Evolutionary conservation across 768 basidiomycete genomes (phyloP), one percentile per base, ranked within the genome.

Genomic region (Trametes cingulata): DNA sequence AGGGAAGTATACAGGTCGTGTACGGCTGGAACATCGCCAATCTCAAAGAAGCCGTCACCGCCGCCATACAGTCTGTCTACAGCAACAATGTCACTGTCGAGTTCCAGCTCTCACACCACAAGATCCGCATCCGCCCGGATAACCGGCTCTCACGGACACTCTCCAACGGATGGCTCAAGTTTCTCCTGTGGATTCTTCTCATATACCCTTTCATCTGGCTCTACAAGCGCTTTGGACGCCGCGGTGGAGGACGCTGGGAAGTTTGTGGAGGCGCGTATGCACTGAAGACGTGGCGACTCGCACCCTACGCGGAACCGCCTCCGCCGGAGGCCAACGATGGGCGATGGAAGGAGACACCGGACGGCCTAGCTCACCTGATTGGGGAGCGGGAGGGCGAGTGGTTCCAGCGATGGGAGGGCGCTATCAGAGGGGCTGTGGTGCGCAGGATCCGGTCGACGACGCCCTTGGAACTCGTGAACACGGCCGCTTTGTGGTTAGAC

Each of bases 161-260:
- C 41, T 87, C 86, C 25, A 86, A 85, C 64, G 80, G 78, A 61
- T 92, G 87, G 84, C 72, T 93, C 67, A 86, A 85, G 64, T 78
- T 89, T 65, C 68, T 93, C 13, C 78, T 86, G 20, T 84, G 86
- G 66, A 75, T 93, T 57, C 77, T 86, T 13, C 72, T 92, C 59
- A 78, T 94, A 58, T 93, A 84, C 68, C 91, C 91, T 0, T 85
- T 91, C 71, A 80, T 93, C 62, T 93, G 90, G 91, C 72, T 93
- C 3, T 91, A 84, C 73, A 85, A 85, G 69, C 83, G 85, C 4
- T 88, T 89, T 72, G 80, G 86, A 65, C 68, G 76, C 6, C 76
- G 73, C 0, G 90, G 90, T 9, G 91, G 91, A 6, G 92, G 88
- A 0, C 74, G 76, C 12, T 93, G 91, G 91, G 77, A 81, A 64